phyloP scores from a whole-genome alignment of 2,329 filamentous ascomycete genomes.

The Sporothrix schenckii region DNA sequence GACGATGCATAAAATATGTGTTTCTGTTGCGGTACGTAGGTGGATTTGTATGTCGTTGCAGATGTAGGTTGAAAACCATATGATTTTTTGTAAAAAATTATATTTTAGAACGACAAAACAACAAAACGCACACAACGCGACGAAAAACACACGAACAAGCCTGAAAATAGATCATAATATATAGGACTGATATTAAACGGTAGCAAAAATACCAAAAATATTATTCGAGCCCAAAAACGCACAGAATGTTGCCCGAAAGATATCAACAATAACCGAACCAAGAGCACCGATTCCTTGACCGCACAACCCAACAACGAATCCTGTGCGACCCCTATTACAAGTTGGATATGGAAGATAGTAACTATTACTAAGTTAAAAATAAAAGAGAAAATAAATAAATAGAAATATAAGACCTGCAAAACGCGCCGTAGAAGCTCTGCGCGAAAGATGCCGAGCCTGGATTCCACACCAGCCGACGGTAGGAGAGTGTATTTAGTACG shows the following conservation, averaged over 20 bases:
- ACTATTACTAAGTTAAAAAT: too few relatives aligned
- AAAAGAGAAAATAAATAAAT: not conserved
- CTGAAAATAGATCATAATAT: not conserved
- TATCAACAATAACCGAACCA: too few relatives aligned
- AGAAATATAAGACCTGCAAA: not conserved
- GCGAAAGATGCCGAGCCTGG: not conserved
- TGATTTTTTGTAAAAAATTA: not conserved
- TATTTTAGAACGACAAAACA: not conserved
- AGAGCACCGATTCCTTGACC: not conserved
- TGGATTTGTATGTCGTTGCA: not conserved
- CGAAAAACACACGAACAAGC: too few relatives aligned
- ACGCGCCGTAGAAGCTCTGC: too few relatives aligned
- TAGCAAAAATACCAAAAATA: not conserved
- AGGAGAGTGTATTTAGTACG: too few relatives aligned
- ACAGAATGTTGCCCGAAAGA: not conserved
- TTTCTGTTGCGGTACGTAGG: not conserved
- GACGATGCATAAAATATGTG: not conserved
- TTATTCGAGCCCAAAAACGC: not conserved
- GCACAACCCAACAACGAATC: not conserved
- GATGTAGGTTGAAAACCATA: not conserved
- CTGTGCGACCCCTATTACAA: not conserved
- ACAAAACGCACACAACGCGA: not conserved
- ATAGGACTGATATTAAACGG: not conserved
- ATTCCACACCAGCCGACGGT: not conserved
- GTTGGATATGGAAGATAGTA: not conserved